These are phyloP conservation scores for Earliella scabrosa DNA, from an alignment of 1,284 basidiomycete genomes.

Conservation along the genomic window DNA sequence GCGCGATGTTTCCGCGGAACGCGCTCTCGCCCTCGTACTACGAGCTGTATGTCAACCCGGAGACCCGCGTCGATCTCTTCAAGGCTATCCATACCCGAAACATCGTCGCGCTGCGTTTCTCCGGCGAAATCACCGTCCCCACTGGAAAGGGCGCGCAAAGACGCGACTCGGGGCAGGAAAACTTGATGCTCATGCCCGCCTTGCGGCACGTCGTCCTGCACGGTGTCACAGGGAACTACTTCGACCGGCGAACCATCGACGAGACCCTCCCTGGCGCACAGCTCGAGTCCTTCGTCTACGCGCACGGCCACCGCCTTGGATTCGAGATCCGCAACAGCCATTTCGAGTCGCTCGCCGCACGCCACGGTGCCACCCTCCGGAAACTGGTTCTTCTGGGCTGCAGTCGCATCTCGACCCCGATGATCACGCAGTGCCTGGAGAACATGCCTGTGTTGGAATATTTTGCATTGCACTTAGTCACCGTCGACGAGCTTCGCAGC, in stretches of 20 bases:
- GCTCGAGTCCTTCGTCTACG: conserved; percentile 42
- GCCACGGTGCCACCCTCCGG: conserved; percentile 33
- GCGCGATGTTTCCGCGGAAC: conserved; percentile 42
- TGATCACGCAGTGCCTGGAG: conserved; percentile 36
- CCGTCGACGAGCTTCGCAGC: conserved; percentile 40
- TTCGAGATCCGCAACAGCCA: conserved; percentile 43
- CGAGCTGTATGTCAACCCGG: conserved; percentile 39
- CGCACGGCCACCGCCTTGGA: conserved; percentile 38
- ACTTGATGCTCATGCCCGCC: conserved; percentile 24
- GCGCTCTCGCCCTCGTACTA: conserved; percentile 35
- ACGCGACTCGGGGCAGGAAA: neutral
- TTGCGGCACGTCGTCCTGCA: conserved; percentile 38
- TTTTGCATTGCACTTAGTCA: conserved; percentile 43
- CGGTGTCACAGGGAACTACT: conserved; percentile 40
- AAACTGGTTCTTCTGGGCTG: conserved; percentile 44
- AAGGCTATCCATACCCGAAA: conserved; percentile 30
- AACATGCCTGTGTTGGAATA: conserved; percentile 37
- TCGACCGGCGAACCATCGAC: conserved; percentile 39
- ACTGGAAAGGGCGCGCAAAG: conserved; percentile 11
- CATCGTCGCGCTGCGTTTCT: conserved; percentile 40
- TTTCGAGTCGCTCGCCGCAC: conserved; percentile 36
- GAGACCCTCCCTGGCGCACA: conserved; percentile 32
- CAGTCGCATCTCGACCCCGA: conserved; percentile 36
- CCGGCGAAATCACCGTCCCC: conserved; percentile 37
- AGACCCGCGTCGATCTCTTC: conserved; percentile 37